Evolutionary conservation across 108 stramenopile genomes (phyloP).

Genomic region (Pseudonitzschia delicatissima): DNA sequence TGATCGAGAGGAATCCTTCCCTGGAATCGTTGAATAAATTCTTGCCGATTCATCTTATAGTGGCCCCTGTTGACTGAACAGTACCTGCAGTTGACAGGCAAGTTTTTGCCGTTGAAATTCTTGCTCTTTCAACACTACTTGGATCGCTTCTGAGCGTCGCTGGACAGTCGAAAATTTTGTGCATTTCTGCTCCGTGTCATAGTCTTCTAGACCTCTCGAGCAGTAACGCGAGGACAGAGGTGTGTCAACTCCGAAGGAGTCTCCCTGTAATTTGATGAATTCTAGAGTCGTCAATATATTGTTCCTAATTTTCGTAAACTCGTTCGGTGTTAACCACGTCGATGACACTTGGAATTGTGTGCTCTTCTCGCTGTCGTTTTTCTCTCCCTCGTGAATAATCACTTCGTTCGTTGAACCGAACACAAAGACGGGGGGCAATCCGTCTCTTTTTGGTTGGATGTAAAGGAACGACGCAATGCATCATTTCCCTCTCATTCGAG

Average conservation of each 20-base stretch:
- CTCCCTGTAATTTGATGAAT: not conserved
- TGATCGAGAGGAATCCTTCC: not conserved
- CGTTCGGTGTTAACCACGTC: not conserved
- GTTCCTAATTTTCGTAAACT: not conserved
- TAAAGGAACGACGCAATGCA: no score
- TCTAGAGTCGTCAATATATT: not conserved
- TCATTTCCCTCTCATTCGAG: no score
- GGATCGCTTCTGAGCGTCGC: not conserved
- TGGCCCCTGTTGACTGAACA: no score
- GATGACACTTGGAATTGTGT: not conserved
- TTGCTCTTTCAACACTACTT: not conserved
- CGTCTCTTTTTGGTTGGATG: not conserved
- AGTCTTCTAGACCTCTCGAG: not conserved
- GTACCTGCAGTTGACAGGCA: not conserved
- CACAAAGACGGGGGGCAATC: not conserved
- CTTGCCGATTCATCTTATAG: no score
- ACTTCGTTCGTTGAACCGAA: not conserved
- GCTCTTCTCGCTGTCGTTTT: not conserved
- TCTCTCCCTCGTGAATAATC: no score
- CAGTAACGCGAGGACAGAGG: not conserved
- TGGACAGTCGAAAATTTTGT: not conserved
- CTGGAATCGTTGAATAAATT: no score
- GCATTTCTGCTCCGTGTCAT: not conserved
- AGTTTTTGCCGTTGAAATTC: not conserved
- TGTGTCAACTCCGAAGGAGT: not conserved